Evolutionary conservation across 495 filamentous ascomycete species (phyloP), one percentile per base, ranked within the genome.

Genomic region (Lophiotrema nucula): DNA sequence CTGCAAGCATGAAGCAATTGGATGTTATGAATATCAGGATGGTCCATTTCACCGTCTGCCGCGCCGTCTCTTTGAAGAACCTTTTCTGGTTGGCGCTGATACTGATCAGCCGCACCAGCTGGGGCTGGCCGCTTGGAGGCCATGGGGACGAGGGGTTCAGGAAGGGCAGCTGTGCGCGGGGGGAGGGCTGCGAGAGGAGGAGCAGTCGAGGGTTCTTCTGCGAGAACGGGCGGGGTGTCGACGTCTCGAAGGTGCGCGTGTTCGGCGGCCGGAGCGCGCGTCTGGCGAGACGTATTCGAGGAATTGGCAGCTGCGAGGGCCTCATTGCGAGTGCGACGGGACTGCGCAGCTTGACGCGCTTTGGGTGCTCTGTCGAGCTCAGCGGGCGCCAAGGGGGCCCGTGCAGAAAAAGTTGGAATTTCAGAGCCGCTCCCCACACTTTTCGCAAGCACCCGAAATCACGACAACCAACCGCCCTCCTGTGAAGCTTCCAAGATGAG

Each of bases 161-260:
- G 70, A 90, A 96, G 18, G 88, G 87, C 23, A 93, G 73, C 67
- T 92, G 87, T 24, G 90, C 90, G n/a, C 90, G 83, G 21, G 75
- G 73, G n/a, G 39, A 16, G 43, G 49, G 24, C 11, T 69, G 68
- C 21, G 79, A 77, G 58, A 84, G 59, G 35, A 81, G 70, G n/a
- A 77, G 73, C 19, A 75, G 72, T 12, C 58, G 63, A 38, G 58
- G 58, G 22, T 37, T 46, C 35, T 52, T 61, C 24, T 66, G 57
- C 24, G 63, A 66, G 58, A 66, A 66, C 33, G 28, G 63, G 25
- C 63, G 63, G 22, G 58, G 63, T 1, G 28, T 26, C 11, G 63
- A 46, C 18, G 52, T 47, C 3, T 58, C 18, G 8, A 47, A 35
- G 21, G 15, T 18, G 33, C 28, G 24, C 12, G 41, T 6, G 27